Evolutionary conservation across 441 rosid genomes (phyloP), one percentile per base, ranked within the genome.

Genomic region (Theobroma grandiflorum): DNA sequence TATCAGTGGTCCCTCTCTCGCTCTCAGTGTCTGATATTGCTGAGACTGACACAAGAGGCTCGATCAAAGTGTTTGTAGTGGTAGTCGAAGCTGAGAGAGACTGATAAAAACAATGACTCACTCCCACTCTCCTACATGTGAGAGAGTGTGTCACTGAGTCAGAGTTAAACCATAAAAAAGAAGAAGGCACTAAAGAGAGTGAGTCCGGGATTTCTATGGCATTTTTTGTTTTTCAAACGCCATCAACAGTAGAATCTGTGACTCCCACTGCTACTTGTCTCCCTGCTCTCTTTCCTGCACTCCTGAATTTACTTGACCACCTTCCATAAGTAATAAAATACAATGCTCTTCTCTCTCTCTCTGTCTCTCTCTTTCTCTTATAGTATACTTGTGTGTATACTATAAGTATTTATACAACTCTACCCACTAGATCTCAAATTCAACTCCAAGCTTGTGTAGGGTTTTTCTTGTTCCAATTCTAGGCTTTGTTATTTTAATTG

Each of bases 41-140:
- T 16, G 22, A 43, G 53, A 67, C 72, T 67, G 87, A 78, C 87
- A 85, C 77, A 85, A 74, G 76, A 70, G 78, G 45, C 71, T 82
- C 67, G 79, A 85, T 88, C 84, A 81, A 82, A 82, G 87, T 85
- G 89, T 72, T 88, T 59, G 83, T 68, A 85, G 82, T 81, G 84
- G 71, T 52, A 82, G 90, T 82, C 80, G 75, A 82, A 83, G 81
- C 82, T 80, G 75, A 78, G 79, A 78, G 55, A 67, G 67, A 53
- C 80, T 72, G 80, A 80, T 42, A 2, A 15, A 63, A 76, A 61
- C 76, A 63, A 64, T 64, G 47, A 76, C 78, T 76, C 47, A 43
- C 75, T 65, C 63, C 40, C 82, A 40, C 61, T 77, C 67, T 40
- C 67, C 31, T 33, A 58, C 72, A 38, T 52, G 64, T 65, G 61